These are phyloP conservation scores for Agrocybe praecox DNA, from an alignment of 768 basidiomycete species.

Conservation along the genomic window DNA sequence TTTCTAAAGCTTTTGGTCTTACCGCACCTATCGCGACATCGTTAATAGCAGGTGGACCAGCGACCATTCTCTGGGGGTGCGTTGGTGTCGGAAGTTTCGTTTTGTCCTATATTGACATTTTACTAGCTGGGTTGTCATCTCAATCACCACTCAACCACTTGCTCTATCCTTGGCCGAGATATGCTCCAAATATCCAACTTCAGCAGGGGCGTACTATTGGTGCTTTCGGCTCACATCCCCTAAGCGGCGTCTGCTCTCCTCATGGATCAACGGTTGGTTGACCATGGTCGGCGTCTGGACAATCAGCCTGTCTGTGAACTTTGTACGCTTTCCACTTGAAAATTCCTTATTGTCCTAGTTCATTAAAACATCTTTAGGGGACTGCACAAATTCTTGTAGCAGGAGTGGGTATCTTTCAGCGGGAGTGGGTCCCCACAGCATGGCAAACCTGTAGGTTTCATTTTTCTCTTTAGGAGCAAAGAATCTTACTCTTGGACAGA, in stretches of 20 bases:
- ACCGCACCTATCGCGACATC: constrained; percentile 58
- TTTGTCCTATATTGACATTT: background rate
- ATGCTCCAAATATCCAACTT: constrained; percentile 61
- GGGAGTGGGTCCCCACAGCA: constrained; percentile 56
- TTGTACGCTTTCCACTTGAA: constrained; percentile 37
- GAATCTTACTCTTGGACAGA: constrained; percentile 30
- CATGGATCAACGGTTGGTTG: constrained; percentile 74
- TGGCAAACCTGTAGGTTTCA: constrained; percentile 58
- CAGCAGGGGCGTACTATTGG: constrained; percentile 70
- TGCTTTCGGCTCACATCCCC: constrained; percentile 61
- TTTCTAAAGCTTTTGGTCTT: constrained; percentile 52
- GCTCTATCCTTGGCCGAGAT: constrained; percentile 61
- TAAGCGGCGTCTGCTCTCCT: constrained; percentile 48
- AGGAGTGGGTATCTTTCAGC: constrained; percentile 57
- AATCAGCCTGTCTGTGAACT: constrained; percentile 64
- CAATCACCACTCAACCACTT: constrained; percentile 46
- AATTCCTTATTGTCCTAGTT: background rate
- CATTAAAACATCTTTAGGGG: constrained; percentile 32
- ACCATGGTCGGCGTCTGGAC: constrained; percentile 73
- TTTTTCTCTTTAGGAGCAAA: background rate
- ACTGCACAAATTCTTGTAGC: constrained; percentile 64
- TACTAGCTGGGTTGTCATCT: constrained; percentile 53
- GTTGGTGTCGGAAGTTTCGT: constrained; percentile 6
- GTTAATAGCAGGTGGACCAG: constrained; percentile 56
- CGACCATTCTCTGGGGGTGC: constrained; percentile 61